Base-by-base conservation (phyloP, 2,329 filamentous ascomycete species). In the Cladosporium sphaerospermum region DNA sequence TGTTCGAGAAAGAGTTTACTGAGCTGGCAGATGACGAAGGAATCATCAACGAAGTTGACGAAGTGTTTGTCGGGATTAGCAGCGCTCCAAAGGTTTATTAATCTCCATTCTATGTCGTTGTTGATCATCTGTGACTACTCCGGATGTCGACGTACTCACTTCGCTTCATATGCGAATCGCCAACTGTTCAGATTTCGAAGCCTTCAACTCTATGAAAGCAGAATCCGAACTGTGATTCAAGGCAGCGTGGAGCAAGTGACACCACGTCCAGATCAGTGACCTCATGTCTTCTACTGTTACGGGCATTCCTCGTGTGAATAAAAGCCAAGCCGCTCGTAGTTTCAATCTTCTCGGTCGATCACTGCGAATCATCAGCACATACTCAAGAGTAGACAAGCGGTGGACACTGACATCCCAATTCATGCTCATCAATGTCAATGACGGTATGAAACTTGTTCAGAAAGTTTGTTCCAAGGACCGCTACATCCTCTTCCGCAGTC, bases 31-130 rank as follows among this genome's bases (percentile, higher is more conserved):
- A 63, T 37, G 63, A 63, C 9, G 60, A 69, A 45, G 70, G 69
- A 10, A 67, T 68, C 45, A 62, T 73, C 3, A 64, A 66, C 41
- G 69, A 71, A 49, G 58, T 71, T 8, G 70, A 73, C 53, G 62
- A 65, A 2, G 70, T 73, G 1, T 73, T 68, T 46, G 59, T 74
- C 3, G 69, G 59, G 3, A 55, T 72, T 34, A 71, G 46, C 31
- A 33, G 28, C 23, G 36, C 36, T 37, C 11, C 36, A 18, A 18
- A 18, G 16, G 16, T 18, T 18, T 18, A 3, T 18, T 18, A 18
- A 18, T 2, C 2, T 18, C 16, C 16, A 18, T 18, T 18, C 16
- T 18, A 3, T 18, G 16, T 18, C 16, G 23, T 28, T 7, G 23
- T 28, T 28, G 23, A 28, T 28, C 23, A 28, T 7, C 23, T 7